These are phyloP conservation scores for Backusella circina DNA, from an alignment of 192 early-diverging fungal species.

Conservation along the genomic window DNA sequence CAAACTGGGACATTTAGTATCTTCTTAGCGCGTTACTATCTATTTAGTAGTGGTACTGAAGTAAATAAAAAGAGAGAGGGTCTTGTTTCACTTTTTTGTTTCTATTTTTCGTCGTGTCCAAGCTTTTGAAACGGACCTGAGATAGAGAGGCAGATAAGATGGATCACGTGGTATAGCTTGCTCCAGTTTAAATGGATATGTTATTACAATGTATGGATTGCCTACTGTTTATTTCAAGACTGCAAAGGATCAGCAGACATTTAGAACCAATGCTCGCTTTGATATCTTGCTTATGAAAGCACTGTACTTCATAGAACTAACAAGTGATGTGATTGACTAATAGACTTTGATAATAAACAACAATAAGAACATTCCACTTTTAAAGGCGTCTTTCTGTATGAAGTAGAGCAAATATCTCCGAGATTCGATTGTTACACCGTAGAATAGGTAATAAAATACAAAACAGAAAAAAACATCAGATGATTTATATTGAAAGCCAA, in stretches of 20 bases:
- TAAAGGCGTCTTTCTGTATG: neutral
- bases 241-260: too few relatives aligned
- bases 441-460: neutral
- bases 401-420: neutral
- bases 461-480: neutral
- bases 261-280: too few relatives aligned
- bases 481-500: neutral
- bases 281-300: neutral
- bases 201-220: too few relatives aligned
- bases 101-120: neutral
- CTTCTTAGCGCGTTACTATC: too few relatives aligned
- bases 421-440: neutral
- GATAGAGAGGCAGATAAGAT: neutral
- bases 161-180: neutral
- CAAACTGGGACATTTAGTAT: neutral
- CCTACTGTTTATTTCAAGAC: too few relatives aligned
- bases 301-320: neutral
- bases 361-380: neutral
- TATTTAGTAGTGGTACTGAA: too few relatives aligned
- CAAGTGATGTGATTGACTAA: neutral
- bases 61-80: neutral
- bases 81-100: neutral
- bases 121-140: neutral
- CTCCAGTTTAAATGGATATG: neutral
- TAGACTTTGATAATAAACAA: neutral